Conservation (phyloP, 345 rosid species). For the Lepidium africanum region DNA sequence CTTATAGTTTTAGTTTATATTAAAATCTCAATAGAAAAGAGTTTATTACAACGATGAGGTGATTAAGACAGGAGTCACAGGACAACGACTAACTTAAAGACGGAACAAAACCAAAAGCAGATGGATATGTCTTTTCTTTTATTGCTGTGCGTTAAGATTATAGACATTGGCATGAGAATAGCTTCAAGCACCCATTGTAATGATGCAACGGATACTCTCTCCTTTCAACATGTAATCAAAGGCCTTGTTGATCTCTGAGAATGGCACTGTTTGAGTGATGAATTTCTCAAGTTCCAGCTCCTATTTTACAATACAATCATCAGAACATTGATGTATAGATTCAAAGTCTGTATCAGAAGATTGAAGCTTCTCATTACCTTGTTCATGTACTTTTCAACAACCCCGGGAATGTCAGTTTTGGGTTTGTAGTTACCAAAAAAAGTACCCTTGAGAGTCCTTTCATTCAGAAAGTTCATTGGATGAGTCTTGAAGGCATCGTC, state of each 20-base stretch:
- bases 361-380: conserved; percentile 25
- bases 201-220: conserved; percentile 48
- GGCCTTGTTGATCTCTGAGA: conserved; percentile 58
- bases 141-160: background rate
- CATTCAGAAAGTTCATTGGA: conserved; percentile 51
- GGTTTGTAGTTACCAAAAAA: conserved; percentile 69
- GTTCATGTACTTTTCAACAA: conserved; percentile 59
- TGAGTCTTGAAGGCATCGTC: conserved; percentile 56
- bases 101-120: background rate
- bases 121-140: background rate
- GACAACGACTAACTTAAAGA: background rate
- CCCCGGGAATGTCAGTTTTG: conserved; percentile 52
- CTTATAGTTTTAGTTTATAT: background rate
- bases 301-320: conserved; percentile 1
- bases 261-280: conserved; percentile 49
- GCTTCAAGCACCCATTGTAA: conserved; percentile 37
- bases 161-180: background rate
- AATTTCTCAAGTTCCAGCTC: conserved; percentile 53
- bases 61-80: background rate
- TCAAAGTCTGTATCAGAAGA: background rate
- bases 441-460: conserved; percentile 65
- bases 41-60: conserved; percentile 9
- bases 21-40: background rate
- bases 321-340: background rate
- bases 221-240: conserved; percentile 51